Evolutionary conservation across 2,329 filamentous ascomycete species (phyloP), one percentile per base, ranked within the genome.

Genomic region (Colletotrichum sp.): DNA sequence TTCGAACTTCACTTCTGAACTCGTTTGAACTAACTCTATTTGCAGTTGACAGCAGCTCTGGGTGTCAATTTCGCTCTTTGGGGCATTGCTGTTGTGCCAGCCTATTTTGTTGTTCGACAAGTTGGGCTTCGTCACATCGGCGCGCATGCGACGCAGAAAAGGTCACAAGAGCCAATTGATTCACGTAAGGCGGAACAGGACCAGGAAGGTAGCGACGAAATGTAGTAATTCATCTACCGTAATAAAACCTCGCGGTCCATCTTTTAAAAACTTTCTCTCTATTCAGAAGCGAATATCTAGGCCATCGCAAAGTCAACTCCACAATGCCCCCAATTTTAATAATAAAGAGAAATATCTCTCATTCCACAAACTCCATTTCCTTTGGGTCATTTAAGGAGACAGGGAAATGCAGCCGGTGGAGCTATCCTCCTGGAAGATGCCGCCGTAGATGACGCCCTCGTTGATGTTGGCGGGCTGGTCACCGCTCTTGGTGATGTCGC

Each of bases 361-460:
- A 27, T 13, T 27, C 27, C 68, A 29, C 68, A 29, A 15, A 29
- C 54, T 4, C 5, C 24, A n/a, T 33, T 21, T 36, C 13, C 4
- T 13, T 6, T n/a, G 15, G 21, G 2, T 24, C 2, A 27, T 59
- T 8, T 59, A 73, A 27, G 71, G 68, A 18, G 68, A 73, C 24
- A 47, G 31, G 21, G 68, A 72, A 24, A 43, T 66, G 33, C 74
- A 76, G 65, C 72, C 74, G 18, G 31, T 36, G 38, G 81, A 76
- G 76, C 84, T 88, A 75, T 89, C 84, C 81, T 90, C 89, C 70
- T 87, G 79, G 78, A 90, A 90, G 64, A 90, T 85, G 7, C 88
- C 87, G 2, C 85, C 86, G 76, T 84, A 90, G 38, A 89, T 83
- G 51, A 90, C 77, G 3, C 88, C 88, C 79, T 90, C 89, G 76